Conservation (phyloP, 2,329 filamentous ascomycete species). For the Scytalidium sp. region DNA sequence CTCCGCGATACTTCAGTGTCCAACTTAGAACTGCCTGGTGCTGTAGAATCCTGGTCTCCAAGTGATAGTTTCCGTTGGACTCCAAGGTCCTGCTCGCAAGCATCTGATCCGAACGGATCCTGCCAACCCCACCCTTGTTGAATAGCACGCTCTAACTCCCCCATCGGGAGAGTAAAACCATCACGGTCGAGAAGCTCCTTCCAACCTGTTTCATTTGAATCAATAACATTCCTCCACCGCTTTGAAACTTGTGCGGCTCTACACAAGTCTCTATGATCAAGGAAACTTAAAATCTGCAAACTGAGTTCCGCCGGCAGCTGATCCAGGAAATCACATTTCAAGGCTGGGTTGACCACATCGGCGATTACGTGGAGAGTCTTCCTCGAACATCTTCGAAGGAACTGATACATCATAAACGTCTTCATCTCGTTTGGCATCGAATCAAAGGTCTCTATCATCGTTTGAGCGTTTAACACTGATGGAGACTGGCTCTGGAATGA, state of each 20-base stretch:
- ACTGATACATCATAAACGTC: constrained; percentile 94
- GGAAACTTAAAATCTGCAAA: constrained; percentile 81
- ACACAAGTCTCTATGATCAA: constrained; percentile 83
- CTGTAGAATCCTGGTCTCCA: constrained; percentile 46
- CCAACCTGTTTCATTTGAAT: constrained; percentile 94
- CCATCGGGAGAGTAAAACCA: constrained; percentile 73
- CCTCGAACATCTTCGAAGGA: constrained; percentile 82
- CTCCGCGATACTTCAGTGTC: constrained; percentile 17
- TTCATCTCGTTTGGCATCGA: constrained; percentile 89
- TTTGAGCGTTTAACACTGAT: constrained; percentile 73
- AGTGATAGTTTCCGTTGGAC: constrained; percentile 43
- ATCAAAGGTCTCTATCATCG: constrained; percentile 87
- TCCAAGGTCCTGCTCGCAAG: constrained; percentile 79
- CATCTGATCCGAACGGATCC: constrained; percentile 71
- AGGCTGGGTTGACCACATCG: constrained; percentile 84
- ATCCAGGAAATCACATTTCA: constrained; percentile 90
- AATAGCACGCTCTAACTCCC: constrained; percentile 83
- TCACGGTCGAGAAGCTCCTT: constrained; percentile 86
- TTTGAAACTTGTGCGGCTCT: constrained; percentile 90
- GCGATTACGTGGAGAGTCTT: constrained; percentile 87
- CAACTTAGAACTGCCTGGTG: constrained; percentile 10
- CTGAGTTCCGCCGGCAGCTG: constrained; percentile 83
- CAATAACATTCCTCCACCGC: constrained; percentile 86
- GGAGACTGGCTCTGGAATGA: constrained; percentile 2
- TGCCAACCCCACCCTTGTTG: constrained; percentile 97